These are phyloP conservation scores for Exophiala spinifera DNA, from an alignment of 2,329 filamentous ascomycete genomes.

Conservation along the genomic window DNA sequence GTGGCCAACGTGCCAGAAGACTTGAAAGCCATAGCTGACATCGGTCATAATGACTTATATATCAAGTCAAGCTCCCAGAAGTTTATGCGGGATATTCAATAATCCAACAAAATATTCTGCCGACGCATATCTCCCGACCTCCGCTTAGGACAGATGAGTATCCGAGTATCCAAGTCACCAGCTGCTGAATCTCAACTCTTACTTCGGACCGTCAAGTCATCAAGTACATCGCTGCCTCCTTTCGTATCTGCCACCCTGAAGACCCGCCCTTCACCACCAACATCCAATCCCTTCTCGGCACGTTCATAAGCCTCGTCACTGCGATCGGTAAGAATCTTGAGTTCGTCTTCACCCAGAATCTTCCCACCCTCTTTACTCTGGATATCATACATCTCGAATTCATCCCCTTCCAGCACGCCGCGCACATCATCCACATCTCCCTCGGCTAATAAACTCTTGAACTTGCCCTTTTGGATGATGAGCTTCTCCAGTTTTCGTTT, in stretches of 20 bases:
- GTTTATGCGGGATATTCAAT: too few species aligned
- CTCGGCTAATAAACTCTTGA: slow-evolving; percentile 65
- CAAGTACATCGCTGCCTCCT: slow-evolving; percentile 31
- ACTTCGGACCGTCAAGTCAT: slow-evolving; percentile 27
- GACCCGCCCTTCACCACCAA: slow-evolving; percentile 54
- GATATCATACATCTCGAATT: slow-evolving; percentile 63
- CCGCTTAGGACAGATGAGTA: too few species aligned
- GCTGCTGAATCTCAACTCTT: slow-evolving; percentile 1
- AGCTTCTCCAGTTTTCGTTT: slow-evolving; percentile 91
- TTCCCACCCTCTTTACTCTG: slow-evolving; percentile 36
- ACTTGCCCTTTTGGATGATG: slow-evolving; percentile 90
- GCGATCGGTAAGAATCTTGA: slow-evolving; percentile 76
- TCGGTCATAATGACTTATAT: too few species aligned
- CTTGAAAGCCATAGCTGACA: too few species aligned
- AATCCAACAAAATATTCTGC: too few species aligned
- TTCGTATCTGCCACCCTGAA: slow-evolving; percentile 83
- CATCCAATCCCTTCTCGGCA: slow-evolving; percentile 75
- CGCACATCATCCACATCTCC: slow-evolving; percentile 29
- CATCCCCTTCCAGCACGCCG: slow-evolving; percentile 40
- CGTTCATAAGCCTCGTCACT: slow-evolving; percentile 64
- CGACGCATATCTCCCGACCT: too few species aligned
- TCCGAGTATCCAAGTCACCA: too few species aligned
- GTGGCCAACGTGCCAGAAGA: too few species aligned
- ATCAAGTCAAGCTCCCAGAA: too few species aligned
- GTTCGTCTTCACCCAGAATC: slow-evolving; percentile 70